phyloP scores from a whole-genome alignment of 306 rosid genomes.

The barrel medic (Medicago truncatula) region MtrunA17r5.0-ANR NC_053049.1:14981501-14982000 shows the following conservation, averaged over 20 bases:
- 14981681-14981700: constrained; percentile 62
- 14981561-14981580: constrained; percentile 78
- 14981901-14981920: constrained; percentile 54
- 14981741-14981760: constrained; percentile 75
- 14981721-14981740: constrained; percentile 65
- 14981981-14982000: constrained; percentile 66
- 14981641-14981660: constrained; percentile 84
- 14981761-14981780: constrained; percentile 84
- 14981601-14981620: constrained; percentile 64
- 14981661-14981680: constrained; percentile 74
- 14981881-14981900: constrained; percentile 70
- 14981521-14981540: constrained; percentile 75
- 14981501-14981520: constrained; percentile 77
- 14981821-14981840: constrained; percentile 76
- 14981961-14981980: constrained; percentile 76
- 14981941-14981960: constrained; percentile 66
- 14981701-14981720: constrained; percentile 73
- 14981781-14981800: constrained; percentile 60
- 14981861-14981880: constrained; percentile 89
- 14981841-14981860: constrained; percentile 61
- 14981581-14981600: constrained; percentile 74
- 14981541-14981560: constrained; percentile 84
- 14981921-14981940: constrained; percentile 75
- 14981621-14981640: constrained; percentile 75
- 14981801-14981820: constrained; percentile 82